phyloP scores from a whole-genome alignment of 768 basidiomycete species.

The Sarcodon aspratus region DNA sequence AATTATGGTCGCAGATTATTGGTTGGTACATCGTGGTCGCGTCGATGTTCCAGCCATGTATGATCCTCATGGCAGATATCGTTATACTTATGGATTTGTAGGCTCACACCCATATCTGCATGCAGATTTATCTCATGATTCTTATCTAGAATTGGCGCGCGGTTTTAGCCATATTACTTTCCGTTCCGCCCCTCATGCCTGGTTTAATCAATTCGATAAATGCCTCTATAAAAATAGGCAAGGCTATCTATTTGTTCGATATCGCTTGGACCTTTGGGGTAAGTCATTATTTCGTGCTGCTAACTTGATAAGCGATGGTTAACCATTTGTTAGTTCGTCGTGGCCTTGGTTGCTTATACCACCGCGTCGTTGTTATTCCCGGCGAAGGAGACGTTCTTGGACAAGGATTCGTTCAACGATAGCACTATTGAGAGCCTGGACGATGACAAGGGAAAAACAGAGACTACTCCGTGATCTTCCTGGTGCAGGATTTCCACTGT shows the following conservation, averaged over 20 bases:
- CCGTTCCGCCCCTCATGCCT: constrained; percentile 63
- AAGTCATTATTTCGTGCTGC: no score
- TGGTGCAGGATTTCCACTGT: no score
- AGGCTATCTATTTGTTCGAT: constrained; percentile 46
- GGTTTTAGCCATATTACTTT: constrained; percentile 49
- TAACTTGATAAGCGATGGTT: no score
- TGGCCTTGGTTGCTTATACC: constrained; percentile 21
- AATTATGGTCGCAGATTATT: constrained; percentile 60
- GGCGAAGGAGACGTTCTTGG: constrained; percentile 23
- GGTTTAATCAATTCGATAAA: constrained; percentile 74
- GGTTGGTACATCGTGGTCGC: constrained; percentile 59
- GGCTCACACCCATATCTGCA: constrained; percentile 14
- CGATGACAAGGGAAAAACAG: no score
- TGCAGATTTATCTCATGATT: neutral
- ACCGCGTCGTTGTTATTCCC: constrained; percentile 24
- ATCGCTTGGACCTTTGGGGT: constrained; percentile 64
- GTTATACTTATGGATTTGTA: constrained; percentile 67
- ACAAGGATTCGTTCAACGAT: constrained; percentile 3
- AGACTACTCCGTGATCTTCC: no score
- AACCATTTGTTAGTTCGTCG: constrained; percentile 12
- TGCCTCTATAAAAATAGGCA: constrained; percentile 47
- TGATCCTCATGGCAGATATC: constrained; percentile 64
- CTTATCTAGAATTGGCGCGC: constrained; percentile 72
- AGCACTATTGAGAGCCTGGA: no score
- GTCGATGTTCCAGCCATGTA: constrained; percentile 85